Conservation (phyloP, 2,329 filamentous ascomycete genomes). For the Curvularia sp. region DNA sequence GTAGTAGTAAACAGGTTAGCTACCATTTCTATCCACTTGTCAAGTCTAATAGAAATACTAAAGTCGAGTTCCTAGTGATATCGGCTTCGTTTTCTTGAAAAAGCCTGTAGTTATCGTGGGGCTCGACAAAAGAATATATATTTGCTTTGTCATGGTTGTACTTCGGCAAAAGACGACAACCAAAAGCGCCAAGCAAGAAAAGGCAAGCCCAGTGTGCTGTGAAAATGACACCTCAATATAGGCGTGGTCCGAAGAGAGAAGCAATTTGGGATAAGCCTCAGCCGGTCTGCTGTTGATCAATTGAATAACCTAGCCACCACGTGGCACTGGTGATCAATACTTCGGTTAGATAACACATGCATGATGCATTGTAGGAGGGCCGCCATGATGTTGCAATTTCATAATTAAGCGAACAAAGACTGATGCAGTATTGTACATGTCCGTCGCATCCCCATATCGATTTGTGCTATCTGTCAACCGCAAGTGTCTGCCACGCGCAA, state of each 20-base stretch:
- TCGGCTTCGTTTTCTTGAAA: too few relatives aligned
- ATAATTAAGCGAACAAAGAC: conserved; percentile 7
- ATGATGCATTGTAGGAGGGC: neutral
- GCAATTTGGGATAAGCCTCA: neutral
- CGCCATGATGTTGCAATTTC: conserved; percentile 3
- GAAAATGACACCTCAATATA: neutral
- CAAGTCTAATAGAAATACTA: neutral
- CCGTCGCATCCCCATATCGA: neutral
- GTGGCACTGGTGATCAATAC: neutral
- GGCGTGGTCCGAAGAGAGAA: neutral
- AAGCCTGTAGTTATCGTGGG: neutral
- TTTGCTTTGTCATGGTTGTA: neutral
- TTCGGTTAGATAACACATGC: neutral
- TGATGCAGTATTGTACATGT: conserved; percentile 12
- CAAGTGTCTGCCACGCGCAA: neutral
- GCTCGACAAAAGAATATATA: neutral
- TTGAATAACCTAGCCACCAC: neutral
- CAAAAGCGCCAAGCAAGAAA: neutral
- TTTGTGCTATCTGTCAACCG: neutral
- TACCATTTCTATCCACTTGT: neutral
- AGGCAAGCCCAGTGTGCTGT: neutral
- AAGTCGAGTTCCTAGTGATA: neutral
- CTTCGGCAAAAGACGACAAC: neutral
- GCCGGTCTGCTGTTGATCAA: neutral
- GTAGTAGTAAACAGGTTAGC: neutral